Percentiles rank a stretch among this genome's conserved stretches.
These are phyloP conservation scores for Ganoderma meredithae DNA, from an alignment of 1,284 basidiomycete genomes.

Conservation along the genomic window DNA sequence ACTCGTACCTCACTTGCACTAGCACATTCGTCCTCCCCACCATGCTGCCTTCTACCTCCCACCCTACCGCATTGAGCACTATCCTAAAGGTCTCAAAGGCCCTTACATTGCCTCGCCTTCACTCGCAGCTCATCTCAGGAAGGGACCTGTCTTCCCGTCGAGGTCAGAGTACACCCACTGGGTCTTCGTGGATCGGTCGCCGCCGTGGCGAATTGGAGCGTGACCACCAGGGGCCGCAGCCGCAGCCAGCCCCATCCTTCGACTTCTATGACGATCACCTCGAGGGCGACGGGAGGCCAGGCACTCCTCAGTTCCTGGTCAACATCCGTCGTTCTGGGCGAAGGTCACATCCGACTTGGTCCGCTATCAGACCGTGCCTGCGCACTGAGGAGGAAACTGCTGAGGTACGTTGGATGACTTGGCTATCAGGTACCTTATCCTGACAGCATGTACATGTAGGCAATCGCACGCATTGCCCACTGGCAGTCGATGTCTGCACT, in stretches of 20 bases:
- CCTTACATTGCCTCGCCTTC: background rate
- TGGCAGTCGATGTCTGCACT: background rate
- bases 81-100: background rate
- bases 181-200: background rate
- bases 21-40: background rate
- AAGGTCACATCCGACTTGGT: background rate
- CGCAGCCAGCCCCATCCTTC: background rate
- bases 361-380: background rate
- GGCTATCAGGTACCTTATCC: background rate
- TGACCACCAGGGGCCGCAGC: background rate
- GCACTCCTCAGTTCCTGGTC: background rate
- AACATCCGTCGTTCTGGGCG: background rate
- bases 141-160: background rate
- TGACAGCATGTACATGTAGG: background rate
- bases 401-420: background rate
- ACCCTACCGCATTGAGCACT: background rate
- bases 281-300: background rate
- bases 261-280: background rate
- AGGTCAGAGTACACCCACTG: background rate
- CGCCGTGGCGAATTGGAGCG: background rate
- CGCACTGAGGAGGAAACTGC: background rate
- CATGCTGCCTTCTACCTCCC: background rate
- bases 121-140: background rate
- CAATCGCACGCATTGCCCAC: background rate
- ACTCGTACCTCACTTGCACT: background rate